Evolutionary conservation across 257 asterid species (phyloP), one percentile per base, ranked within the genome.

Genomic region (Solanum peruvianum): DNA sequence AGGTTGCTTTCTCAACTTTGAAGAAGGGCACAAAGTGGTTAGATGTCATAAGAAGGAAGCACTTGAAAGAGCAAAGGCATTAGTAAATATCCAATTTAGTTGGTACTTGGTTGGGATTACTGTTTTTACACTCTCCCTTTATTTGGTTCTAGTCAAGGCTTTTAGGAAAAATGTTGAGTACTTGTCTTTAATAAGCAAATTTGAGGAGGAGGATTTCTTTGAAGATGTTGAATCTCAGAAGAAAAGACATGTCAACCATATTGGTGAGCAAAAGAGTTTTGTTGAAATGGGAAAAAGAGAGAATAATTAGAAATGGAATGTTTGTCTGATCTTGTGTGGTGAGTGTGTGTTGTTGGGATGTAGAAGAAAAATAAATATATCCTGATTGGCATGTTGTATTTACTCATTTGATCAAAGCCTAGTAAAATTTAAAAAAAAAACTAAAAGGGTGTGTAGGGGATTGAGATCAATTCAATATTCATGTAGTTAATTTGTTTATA

Each of bases 1-100:
- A 80, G 97, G 94, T 2, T 95, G 94, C 70, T 93, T 52, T 82
- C 14, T 93, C 88, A 91, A 88, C 87, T 7, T 89, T 49, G 95
- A 88, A 42, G 37, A 47, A 0, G 95, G 93, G 0, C 98, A 91
- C 2, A 90, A 86, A 25, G 95, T 84, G 1, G 93, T 93, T 6
- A 20, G 92, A 9, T 96, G 99, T 88, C 93, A 75, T 2, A 89
- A 90, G 0, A 92, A 89, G 12, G 92, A 90, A 25, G 94, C 95
- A 7, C 77, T 93, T 31, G 92, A 86, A 11, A 96, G 98, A 9
- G 99, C 97, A 2, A 96, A 93, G 85, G 94, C 94, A 2, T 66
- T 96, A 25, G 98, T 95, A 71, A 95, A 93, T 64, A 87, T 96
- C 39, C 85, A 91, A 45, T 96, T 96, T 37, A 96, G 98, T 15